Percentiles rank a stretch among this genome's conserved stretches.
These are phyloP conservation scores for Luffa aegyptiaca DNA, from an alignment of 306 rosid genomes.

Conservation along the genomic window DNA sequence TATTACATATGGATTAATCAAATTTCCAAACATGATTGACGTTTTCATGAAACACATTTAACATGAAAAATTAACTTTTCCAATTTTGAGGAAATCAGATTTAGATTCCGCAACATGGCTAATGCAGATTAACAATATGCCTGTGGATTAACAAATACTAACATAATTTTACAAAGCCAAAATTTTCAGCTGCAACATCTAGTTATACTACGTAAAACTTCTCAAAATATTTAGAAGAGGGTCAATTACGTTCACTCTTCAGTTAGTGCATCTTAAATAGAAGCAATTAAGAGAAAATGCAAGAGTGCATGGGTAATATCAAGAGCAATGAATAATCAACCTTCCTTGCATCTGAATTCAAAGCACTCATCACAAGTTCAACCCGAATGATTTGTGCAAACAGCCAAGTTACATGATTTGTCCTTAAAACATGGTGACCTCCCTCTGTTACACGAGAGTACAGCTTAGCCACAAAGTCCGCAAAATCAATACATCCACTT, in stretches of 20 bases:
- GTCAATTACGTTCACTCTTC: neutral
- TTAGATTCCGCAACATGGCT: neutral
- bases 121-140: neutral
- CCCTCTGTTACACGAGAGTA: slow-evolving; percentile 75
- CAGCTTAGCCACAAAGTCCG: slow-evolving; percentile 90
- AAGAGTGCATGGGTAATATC: neutral
- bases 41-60: neutral
- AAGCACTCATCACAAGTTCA: slow-evolving; percentile 86
- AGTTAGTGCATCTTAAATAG: neutral
- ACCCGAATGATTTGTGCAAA: slow-evolving; percentile 84
- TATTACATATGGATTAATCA: neutral
- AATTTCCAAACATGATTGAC: neutral
- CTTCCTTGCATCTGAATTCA: slow-evolving; percentile 90
- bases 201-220: neutral
- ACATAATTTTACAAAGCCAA: neutral
- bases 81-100: neutral
- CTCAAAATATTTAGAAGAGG: neutral
- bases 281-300: neutral
- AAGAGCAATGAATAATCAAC: slow-evolving; percentile 26
- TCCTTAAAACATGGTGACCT: slow-evolving; percentile 67
- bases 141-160: neutral
- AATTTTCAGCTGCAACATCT: neutral
- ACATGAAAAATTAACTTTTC: neutral
- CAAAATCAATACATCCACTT: slow-evolving; percentile 93
- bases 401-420: slow-evolving; percentile 95